Evolutionary conservation across 306 rosid genomes (phyloP), one percentile per base, ranked within the genome.

Genomic region (Spatholobus suberectus): DNA sequence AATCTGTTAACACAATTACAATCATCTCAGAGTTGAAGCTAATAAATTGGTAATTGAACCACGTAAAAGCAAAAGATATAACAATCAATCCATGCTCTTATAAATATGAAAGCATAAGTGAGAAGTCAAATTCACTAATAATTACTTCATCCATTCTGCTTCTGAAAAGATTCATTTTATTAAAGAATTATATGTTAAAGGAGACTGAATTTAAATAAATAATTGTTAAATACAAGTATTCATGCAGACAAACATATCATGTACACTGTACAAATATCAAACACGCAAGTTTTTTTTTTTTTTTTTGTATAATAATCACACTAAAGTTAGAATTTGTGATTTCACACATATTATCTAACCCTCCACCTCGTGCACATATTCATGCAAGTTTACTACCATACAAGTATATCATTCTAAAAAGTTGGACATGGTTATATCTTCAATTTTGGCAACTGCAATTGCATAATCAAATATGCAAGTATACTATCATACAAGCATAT

Each of bases 1-100:
- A 71, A 92, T 93, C 98, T 95, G 76, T 35, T 15, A 63, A 46
- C 66, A 81, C 57, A 79, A 82, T 81, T 32, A 80, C 57, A 86
- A 82, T 23, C 52, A 59, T 51, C 55, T 85, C 59, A 76, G 17
- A 63, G 27, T 23, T 70, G 51, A n/a, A 34, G 63, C 67, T 5
- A 65, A 61, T 37, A 62, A 46, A 18, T 63, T 70, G 20, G 66
- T 43, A 66, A 79, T 35, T 38, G 55, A 44, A 82, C 10, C 17
- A n/a, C 18, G 61, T 32, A 59, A 70, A 57, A 55, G 37, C 51
- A 75, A 17, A 35, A 49, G 14, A 58, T 37, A 79, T 63, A 54
- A 73, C 81, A 76, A n/a, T n/a, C n/a, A n/a, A 75, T 40, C 62
- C 21, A 73, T 44, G 55, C 29, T 57, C 29, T 57, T 18, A 24